Base-by-base conservation (phyloP, 805 yeast species). In the Lachancea waltii region DNA sequence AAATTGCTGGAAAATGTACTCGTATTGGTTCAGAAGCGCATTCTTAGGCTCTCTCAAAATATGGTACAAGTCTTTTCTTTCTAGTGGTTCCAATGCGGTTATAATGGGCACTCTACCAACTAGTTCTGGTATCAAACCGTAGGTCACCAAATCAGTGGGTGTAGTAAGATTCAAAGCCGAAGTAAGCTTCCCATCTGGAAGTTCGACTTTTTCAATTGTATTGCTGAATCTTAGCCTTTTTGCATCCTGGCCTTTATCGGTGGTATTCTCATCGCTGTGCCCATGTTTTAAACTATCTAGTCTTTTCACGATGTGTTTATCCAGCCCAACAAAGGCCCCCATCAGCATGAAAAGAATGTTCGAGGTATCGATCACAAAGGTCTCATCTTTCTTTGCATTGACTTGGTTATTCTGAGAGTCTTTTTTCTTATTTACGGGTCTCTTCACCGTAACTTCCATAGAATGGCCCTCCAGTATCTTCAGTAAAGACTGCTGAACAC, bases 281-380 rank as follows among this genome's bases (percentile, higher is more conserved):
- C 53, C 58, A 28, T 56, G 47, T 20, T 49, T 45, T 4, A 59
- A 41, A 2, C 49, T 45, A 1, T 54, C 44, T 11, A 69, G 43
- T 41, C 81, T 62, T 20, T 60, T 58, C 2, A 63, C 61, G 16
- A 75, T 58, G 35, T 72, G 69, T 34, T 64, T 62, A 44, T 75
- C 80, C 26, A 77, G 54, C 3, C 81, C 81, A 10, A 73, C 74
- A 60, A 77, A 77, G 0, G 81, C 81, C 19, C 82, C 82, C 73
- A 75, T 73, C 6, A 73, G 56, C 34, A 77, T 68, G 49, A 77
- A 77, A 19, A 76, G 46, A 8, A 76, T 72, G 46, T 75, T 73
- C 3, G 75, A 68, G 1, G 81, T 76, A 44, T 76, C 78, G 14
- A 76, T 62, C 8, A 68, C 63, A 46, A 63, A 71, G 0, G 66